Conservation (phyloP, 805 yeast species). For the Candida andamanensis region DNA sequence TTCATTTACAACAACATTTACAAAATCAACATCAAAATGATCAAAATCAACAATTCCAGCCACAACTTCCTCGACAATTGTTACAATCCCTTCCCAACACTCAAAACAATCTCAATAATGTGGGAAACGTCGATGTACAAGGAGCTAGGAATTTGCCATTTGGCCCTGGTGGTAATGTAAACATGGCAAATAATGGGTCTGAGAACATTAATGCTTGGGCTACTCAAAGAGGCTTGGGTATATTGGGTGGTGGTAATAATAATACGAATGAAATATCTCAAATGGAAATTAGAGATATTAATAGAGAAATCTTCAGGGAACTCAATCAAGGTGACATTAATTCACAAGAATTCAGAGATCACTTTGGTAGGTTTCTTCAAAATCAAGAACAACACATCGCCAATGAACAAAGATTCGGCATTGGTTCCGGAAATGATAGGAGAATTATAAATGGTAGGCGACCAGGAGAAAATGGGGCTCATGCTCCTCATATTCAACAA, state of each 20-base stretch:
- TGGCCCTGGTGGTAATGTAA: too few relatives aligned
- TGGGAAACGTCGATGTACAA: too few relatives aligned
- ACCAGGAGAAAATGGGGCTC: slow-evolving; percentile 4
- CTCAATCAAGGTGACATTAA: slow-evolving; percentile 24
- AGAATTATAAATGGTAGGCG: slow-evolving; percentile 2
- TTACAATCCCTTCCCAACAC: too few relatives aligned
- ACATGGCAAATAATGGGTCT: too few relatives aligned
- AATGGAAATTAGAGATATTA: slow-evolving; percentile 22
- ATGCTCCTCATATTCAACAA: slow-evolving; percentile 39
- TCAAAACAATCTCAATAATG: too few relatives aligned
- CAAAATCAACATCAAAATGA: too few relatives aligned
- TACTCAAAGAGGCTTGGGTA: slow-evolving; percentile 26
- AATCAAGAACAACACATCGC: slow-evolving; percentile 25
- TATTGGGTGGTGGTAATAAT: too few relatives aligned
- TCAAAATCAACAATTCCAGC: too few relatives aligned
- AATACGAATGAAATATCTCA: slow-evolving; percentile 10
- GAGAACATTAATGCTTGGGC: slow-evolving; percentile 23
- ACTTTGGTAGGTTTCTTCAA: slow-evolving; percentile 24
- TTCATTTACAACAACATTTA: too few relatives aligned
- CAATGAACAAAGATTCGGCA: slow-evolving; percentile 17
- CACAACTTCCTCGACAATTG: too few relatives aligned
- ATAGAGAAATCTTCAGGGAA: slow-evolving; percentile 28
- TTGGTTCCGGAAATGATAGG: slow-evolving; percentile 1
- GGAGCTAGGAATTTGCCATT: too few relatives aligned
- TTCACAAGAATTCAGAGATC: slow-evolving; percentile 30